A percentile compares a stretch with the other conserved stretches of the same genome.
phyloP scores from a whole-genome alignment of 2,329 filamentous ascomycete species.

The Colletotrichum endophyticum region DNA sequence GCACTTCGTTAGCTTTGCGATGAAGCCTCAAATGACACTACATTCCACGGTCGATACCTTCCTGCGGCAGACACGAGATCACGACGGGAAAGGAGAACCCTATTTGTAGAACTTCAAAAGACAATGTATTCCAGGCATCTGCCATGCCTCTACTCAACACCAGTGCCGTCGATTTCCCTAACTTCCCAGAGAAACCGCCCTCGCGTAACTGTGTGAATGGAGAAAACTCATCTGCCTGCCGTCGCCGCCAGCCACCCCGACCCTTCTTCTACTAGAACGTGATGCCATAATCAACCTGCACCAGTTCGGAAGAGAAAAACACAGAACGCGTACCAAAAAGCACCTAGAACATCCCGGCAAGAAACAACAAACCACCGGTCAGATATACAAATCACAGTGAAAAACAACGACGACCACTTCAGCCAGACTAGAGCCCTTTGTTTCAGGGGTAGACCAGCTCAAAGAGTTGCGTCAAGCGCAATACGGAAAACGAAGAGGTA shows the following conservation, averaged over 20 bases:
- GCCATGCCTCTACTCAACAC: not conserved
- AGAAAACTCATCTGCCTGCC: not conserved
- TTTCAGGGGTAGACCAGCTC: not conserved
- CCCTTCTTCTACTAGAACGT: not conserved
- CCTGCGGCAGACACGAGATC: not conserved
- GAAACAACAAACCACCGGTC: not conserved
- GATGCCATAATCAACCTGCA: not conserved
- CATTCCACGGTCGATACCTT: not conserved
- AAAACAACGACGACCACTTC: not conserved
- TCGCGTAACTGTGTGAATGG: not conserved
- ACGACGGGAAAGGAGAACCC: not conserved
- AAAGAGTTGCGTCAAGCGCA: not conserved
- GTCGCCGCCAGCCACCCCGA: not conserved
- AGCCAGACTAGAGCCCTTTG: not conserved
- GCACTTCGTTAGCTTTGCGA: not conserved
- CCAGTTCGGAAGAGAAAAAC: not conserved
- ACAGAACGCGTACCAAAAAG: not conserved
- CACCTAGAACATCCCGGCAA: not conserved
- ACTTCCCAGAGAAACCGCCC: not conserved
- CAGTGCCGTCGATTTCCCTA: not conserved
- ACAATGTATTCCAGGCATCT: not conserved
- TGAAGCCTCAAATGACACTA: not conserved
- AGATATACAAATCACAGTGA: not conserved
- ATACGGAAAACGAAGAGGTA: conserved; percentile 3
- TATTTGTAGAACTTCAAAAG: not conserved